phyloP scores from a whole-genome alignment of 306 rosid species.

The Corylus heterophylla region DNA sequence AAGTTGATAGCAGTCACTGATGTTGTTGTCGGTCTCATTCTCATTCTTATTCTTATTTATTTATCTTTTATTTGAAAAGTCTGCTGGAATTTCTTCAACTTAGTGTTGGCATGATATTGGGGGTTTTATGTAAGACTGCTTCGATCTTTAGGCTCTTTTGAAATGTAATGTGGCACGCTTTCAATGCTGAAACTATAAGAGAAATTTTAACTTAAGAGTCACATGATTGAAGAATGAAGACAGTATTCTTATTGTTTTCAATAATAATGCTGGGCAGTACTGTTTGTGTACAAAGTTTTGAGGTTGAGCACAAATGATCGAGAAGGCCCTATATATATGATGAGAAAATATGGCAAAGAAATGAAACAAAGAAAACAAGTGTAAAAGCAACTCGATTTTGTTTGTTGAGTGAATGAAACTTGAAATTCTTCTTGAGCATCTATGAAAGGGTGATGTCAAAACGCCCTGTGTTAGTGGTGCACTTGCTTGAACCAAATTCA shows the following conservation, averaged over 20 bases:
- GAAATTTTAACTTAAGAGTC: background rate
- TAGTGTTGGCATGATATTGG: background rate
- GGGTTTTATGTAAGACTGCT: background rate
- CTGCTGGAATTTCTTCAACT: background rate
- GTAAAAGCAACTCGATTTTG: too few relatives aligned
- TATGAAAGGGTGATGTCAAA: too few relatives aligned
- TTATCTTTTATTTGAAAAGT: background rate
- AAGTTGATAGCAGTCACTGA: background rate
- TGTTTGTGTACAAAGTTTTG: slow-evolving; percentile 67
- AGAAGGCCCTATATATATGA: too few relatives aligned
- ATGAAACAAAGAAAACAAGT: too few relatives aligned
- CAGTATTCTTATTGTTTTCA: background rate
- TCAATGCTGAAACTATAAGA: background rate
- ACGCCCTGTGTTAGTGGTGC: too few relatives aligned
- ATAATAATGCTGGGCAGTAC: slow-evolving; percentile 58
- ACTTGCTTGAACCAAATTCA: too few relatives aligned
- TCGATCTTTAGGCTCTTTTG: background rate
- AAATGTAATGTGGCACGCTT: background rate
- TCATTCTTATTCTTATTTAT: background rate
- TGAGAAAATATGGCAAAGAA: too few relatives aligned
- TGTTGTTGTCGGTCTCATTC: background rate
- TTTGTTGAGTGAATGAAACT: too few relatives aligned
- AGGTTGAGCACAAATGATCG: slow-evolving; percentile 62
- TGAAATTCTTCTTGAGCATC: too few relatives aligned
- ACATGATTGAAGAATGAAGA: background rate